Conservation (phyloP, 139 green algal species). For the Klebsormidium nitens region DNA sequence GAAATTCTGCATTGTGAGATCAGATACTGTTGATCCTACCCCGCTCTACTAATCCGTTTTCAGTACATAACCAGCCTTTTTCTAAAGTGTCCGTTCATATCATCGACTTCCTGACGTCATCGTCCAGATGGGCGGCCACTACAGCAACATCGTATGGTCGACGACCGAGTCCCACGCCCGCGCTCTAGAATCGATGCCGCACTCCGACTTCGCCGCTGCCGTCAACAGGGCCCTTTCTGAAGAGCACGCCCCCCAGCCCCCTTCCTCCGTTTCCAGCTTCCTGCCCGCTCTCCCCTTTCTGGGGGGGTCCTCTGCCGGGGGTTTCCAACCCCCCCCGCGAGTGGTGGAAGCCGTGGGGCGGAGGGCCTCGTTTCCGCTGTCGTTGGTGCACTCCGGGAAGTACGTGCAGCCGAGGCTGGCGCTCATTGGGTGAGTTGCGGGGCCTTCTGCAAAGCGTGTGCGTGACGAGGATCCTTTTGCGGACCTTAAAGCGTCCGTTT, state of each 20-base stretch:
- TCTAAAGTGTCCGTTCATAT: no score
- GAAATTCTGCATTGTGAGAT: no score
- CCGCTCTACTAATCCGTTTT: no score
- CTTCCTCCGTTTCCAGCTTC: constrained; percentile 5
- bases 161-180: constrained; percentile 30
- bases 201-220: constrained; percentile 33
- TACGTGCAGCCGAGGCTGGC: constrained; percentile 23
- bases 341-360: constrained; percentile 5
- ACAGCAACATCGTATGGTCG: constrained; percentile 51
- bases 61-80: no score
- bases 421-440: constrained; percentile 3
- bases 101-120: no score
- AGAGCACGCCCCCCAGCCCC: neutral
- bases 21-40: no score
- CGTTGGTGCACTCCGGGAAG: constrained; percentile 5
- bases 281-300: neutral
- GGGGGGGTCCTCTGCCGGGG: neutral
- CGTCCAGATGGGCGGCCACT: constrained; percentile 6
- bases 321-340: constrained; percentile 15
- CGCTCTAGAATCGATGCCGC: constrained; percentile 15
- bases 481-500: no score
- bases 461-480: no score
- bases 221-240: constrained; percentile 33
- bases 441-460: no score
- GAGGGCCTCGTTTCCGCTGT: constrained; percentile 31